phyloP scores from a whole-genome alignment of 805 yeast species.

The Metschnikowia henanensis region DNA sequence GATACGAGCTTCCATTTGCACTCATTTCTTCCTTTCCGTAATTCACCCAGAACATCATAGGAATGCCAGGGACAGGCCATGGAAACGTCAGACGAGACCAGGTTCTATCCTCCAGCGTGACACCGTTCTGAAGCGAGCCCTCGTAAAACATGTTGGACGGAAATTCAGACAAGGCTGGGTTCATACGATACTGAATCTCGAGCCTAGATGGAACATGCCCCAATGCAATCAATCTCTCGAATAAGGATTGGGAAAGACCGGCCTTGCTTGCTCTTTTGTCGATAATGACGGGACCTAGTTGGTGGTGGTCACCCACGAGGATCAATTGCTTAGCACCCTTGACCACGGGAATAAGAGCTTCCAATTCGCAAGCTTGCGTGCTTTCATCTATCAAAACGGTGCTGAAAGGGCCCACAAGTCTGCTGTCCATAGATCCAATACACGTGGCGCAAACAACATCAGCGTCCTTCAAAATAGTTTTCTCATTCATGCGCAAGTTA shows the following conservation, averaged over 20 bases:
- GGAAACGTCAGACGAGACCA: constrained; percentile 63
- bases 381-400: constrained; percentile 89
- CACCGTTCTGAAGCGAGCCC: constrained; percentile 90
- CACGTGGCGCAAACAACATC: constrained; percentile 90
- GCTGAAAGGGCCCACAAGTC: constrained; percentile 62
- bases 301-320: constrained; percentile 94
- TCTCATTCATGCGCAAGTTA: constrained; percentile 42
- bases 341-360: constrained; percentile 82
- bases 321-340: constrained; percentile 89
- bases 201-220: constrained; percentile 85
- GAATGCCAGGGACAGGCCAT: constrained; percentile 84
- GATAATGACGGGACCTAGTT: constrained; percentile 87
- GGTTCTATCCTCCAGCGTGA: constrained; percentile 70
- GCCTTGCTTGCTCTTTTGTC: constrained; percentile 82
- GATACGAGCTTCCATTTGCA: constrained; percentile 73
- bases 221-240: constrained; percentile 78
- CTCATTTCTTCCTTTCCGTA: constrained; percentile 89
- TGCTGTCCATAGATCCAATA: constrained; percentile 83
- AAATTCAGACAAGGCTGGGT: constrained; percentile 83
- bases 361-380: constrained; percentile 94
- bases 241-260: constrained; percentile 82
- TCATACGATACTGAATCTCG: constrained; percentile 95
- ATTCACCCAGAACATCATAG: constrained; percentile 97
- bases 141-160: constrained; percentile 92
- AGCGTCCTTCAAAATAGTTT: constrained; percentile 49